phyloP scores from a whole-genome alignment of 768 basidiomycete genomes.

The Coprinellus micaceus region DNA sequence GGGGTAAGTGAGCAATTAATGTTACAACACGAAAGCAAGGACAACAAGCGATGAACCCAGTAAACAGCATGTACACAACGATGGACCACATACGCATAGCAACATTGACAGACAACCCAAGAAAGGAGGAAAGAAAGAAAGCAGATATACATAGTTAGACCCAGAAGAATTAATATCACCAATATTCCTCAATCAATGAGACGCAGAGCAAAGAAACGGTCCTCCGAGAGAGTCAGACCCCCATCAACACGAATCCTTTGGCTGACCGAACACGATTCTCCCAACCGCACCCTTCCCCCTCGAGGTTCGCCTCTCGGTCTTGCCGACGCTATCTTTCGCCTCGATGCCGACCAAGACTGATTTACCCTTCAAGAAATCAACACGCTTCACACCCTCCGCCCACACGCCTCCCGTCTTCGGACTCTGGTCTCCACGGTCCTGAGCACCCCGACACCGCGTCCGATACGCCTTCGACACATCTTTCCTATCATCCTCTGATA shows the following conservation, averaged over 20 bases:
- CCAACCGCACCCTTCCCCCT: constrained; percentile 4
- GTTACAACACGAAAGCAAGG: no score
- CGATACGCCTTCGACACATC: constrained; percentile 61
- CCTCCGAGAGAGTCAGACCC: no score
- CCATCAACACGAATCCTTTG: neutral
- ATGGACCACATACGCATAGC: neutral
- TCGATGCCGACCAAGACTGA: constrained; percentile 60
- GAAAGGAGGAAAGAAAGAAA: constrained; percentile 1
- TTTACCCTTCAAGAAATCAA: constrained; percentile 65
- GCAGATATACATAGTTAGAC: neutral
- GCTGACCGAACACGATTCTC: constrained; percentile 9
- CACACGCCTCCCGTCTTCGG: constrained; percentile 39
- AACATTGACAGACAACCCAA: neutral
- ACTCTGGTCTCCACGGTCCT: constrained; percentile 26
- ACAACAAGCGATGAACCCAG: no score
- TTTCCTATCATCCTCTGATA: constrained; percentile 49
- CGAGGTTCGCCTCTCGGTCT: neutral
- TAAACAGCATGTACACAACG: no score
- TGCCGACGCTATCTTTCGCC: constrained; percentile 3
- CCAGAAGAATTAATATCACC: no score
- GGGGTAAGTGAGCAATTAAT: no score
- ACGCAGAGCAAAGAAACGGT: no score
- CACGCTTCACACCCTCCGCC: constrained; percentile 63
- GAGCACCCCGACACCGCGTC: constrained; percentile 45
- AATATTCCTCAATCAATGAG: no score